phyloP scores from a whole-genome alignment of 164 flowering plant species.

The Hamamelis virginiana region DNA sequence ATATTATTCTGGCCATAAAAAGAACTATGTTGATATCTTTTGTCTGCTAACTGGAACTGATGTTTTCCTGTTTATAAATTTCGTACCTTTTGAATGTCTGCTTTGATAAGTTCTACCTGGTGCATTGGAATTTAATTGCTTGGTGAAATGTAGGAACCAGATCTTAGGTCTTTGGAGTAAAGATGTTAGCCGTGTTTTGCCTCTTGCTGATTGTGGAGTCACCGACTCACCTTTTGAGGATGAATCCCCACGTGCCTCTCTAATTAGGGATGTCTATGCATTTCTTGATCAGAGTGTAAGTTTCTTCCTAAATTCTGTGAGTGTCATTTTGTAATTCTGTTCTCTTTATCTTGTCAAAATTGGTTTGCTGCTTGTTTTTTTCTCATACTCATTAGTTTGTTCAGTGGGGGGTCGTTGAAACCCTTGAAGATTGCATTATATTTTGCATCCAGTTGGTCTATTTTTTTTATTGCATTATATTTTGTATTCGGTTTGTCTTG shows the following conservation, averaged over 20 bases:
- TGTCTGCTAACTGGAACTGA: neutral
- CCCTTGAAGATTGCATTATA: neutral
- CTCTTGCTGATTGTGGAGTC: constrained; percentile 79
- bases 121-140: constrained; percentile 2
- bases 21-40: neutral
- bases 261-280: constrained; percentile 68
- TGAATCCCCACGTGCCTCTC: constrained; percentile 60
- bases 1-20: neutral
- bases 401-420: neutral
- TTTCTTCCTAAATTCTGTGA: constrained; percentile 7
- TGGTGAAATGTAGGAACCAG: constrained; percentile 62
- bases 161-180: constrained; percentile 87
- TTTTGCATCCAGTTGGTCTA: neutral
- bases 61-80: neutral
- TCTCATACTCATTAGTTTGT: neutral
- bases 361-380: neutral
- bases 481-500: neutral
- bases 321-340: neutral
- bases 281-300: constrained; percentile 94
- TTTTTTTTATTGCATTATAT: neutral
- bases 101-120: neutral
- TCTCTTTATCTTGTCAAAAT: neutral
- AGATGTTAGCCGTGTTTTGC: constrained; percentile 77
- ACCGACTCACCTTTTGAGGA: constrained; percentile 40
- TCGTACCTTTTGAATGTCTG: neutral